Base-by-base conservation (phyloP, 164 flowering plant genomes). In the Pachysandra terminalis region DNA sequence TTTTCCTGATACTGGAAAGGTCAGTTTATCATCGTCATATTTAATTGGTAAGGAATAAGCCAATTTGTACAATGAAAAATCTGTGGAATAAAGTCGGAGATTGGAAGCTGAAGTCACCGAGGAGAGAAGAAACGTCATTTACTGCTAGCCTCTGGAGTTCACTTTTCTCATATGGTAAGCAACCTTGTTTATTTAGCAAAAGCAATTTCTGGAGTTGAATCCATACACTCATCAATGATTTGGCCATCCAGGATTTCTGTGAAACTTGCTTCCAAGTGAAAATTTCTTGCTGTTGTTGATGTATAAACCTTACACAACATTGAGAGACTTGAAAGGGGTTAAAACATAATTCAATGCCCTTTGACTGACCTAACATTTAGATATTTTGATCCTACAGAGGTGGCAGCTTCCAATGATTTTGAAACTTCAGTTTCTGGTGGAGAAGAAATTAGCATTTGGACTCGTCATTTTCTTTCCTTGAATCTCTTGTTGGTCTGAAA, bases 21-120 rank as follows among this genome's bases (percentile, higher is more conserved):
- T 87, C n/a, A n/a, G n/a, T n/a, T n/a, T n/a, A n/a, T n/a, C n/a
- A n/a, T n/a, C n/a, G n/a, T n/a, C n/a, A n/a, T 45, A 19, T 32
- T 57, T n/a, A 73, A 67, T 65, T 68, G 53, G 72, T 21, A 40
- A 80, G 70, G n/a, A n/a, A n/a, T n/a, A 57, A 70, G 72, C 56
- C 68, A 66, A 56, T 71, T 73, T 73, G 63, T 73, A 61, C 72
- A 81, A 77, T 74, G 79, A 54, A 61, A 71, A 59, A 56, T 28
- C 27, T 70, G 26, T 54, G 73, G 54, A 75, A 78, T 76, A 79
- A 77, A 68, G 49, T 72, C 58, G 56, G 67, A 69, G 74, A 35
- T 66, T 56, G 74, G 78, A 61, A 59, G 68, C 68, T 53, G 69
- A 63, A 66, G 78, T 58, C 55, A 66, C 67, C 45, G 69, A 62